phyloP scores from a whole-genome alignment of 441 rosid species.

The Syzygium malaccense region DNA sequence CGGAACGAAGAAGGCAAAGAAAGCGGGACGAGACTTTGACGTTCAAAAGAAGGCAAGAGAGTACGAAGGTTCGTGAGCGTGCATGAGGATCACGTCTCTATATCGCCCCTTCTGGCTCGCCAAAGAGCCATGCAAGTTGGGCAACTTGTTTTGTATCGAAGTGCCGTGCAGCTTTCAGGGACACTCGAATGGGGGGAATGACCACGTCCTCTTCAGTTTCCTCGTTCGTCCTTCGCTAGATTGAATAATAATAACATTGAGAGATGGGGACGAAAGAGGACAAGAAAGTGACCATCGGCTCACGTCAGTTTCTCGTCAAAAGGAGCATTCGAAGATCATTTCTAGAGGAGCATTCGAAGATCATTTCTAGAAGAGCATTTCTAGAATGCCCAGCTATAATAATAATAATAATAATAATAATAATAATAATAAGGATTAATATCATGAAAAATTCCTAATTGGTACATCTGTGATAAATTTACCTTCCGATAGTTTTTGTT shows the following conservation, averaged over 20 bases:
- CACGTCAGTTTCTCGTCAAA: not conserved
- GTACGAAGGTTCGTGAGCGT: not conserved
- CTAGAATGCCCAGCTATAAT: not conserved
- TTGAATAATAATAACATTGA: not conserved
- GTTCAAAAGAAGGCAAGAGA: not conserved
- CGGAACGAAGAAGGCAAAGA: not conserved
- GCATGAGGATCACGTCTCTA: not conserved
- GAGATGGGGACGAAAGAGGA: not conserved
- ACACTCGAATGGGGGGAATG: not conserved
- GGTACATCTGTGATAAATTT: rapidly evolving
- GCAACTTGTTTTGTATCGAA: not conserved
- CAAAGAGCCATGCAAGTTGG: not conserved
- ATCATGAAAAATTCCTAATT: not conserved
- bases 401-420: no score
- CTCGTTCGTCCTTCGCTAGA: not conserved
- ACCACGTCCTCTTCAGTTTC: not conserved
- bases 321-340: not conserved
- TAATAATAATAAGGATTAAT: not conserved
- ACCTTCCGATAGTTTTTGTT: rapidly evolving
- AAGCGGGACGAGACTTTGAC: not conserved
- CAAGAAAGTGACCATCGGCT: not conserved
- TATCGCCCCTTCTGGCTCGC: not conserved
- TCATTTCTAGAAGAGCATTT: not conserved
- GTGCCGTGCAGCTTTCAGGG: not conserved
- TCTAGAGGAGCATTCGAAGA: not conserved